These are phyloP conservation scores for Rosa persica DNA, from an alignment of 306 rosid genomes.

Conservation along the genomic window DNA sequence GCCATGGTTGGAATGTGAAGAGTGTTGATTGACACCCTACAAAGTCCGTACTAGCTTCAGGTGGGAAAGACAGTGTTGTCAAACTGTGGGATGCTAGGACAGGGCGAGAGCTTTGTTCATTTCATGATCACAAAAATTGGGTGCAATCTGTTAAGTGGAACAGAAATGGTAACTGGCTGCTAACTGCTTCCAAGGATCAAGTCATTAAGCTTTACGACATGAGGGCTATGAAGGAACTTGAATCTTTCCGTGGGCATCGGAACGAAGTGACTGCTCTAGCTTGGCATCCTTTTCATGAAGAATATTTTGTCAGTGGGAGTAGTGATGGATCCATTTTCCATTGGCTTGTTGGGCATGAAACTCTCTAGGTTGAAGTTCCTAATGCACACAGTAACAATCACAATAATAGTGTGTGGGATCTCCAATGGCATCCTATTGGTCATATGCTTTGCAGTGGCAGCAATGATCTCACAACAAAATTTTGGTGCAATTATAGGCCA, in stretches of 20 bases:
- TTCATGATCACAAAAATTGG: constrained; percentile 87
- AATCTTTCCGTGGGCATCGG: constrained; percentile 89
- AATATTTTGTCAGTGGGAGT: constrained; percentile 97
- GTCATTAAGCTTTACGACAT: constrained; percentile 92
- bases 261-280: constrained; percentile 94
- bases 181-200: constrained; percentile 89
- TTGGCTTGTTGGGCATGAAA: constrained; percentile 98
- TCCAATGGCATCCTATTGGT: constrained; percentile 98
- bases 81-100: constrained; percentile 96
- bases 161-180: constrained; percentile 84
- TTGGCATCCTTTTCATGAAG: constrained; percentile 98
- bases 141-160: constrained; percentile 89
- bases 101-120: constrained; percentile 84
- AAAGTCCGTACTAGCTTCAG: constrained; percentile 88
- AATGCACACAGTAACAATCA: constrained; percentile 86
- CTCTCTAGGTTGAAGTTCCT: constrained; percentile 82
- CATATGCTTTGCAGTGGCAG: constrained; percentile 99
- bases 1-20: constrained; percentile 99
- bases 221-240: constrained; percentile 97
- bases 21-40: constrained; percentile 99
- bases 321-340: constrained; percentile 91
- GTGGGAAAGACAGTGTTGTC: constrained; percentile 95
- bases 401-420: constrained; percentile 94
- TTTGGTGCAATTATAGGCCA: constrained; percentile 96
- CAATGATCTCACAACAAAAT: constrained; percentile 93